These are phyloP conservation scores for Arabidopsis thaliana DNA, from an alignment of 345 rosid genomes.

Conservation along the genomic window TAIR10.1 NC_003075.7:15736001-15736500, in stretches of 20 bases:
- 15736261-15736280: slow-evolving; percentile 9
- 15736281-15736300: background rate
- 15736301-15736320: slow-evolving; percentile 20
- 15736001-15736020: slow-evolving; percentile 12
- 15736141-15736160: background rate
- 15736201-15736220: background rate
- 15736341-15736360: slow-evolving; percentile 93
- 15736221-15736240: background rate
- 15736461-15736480: slow-evolving; percentile 98
- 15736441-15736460: slow-evolving; percentile 73
- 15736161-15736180: slow-evolving; percentile 1
- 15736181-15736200: slow-evolving; percentile 8
- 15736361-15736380: slow-evolving; percentile 75
- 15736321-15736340: slow-evolving; percentile 49
- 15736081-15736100: slow-evolving; percentile 10
- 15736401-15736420: slow-evolving; percentile 44
- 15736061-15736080: slow-evolving; percentile 1
- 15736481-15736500: slow-evolving; percentile 95
- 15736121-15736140: background rate
- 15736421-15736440: slow-evolving; percentile 60
- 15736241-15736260: slow-evolving; percentile 16
- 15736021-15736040: slow-evolving; percentile 22
- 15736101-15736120: slow-evolving; percentile 5
- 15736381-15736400: slow-evolving; percentile 73
- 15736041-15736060: background rate